phyloP scores from a whole-genome alignment of 1,139 yeast species.

The Blastobotrys elegans region DNA sequence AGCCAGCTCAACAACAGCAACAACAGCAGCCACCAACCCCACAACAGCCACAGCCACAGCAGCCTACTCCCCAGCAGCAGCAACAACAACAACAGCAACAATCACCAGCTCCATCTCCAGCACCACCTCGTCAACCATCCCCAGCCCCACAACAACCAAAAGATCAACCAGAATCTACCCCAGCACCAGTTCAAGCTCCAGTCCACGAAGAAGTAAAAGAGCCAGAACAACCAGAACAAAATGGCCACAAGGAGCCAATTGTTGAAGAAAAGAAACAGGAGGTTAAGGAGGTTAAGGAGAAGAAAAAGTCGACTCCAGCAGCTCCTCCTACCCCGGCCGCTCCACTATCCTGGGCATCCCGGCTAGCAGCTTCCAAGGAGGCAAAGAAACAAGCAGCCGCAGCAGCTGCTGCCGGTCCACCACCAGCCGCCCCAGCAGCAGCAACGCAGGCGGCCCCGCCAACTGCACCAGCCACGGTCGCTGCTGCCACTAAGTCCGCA shows the following conservation, averaged over 20 bases:
- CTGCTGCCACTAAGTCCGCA: conserved; percentile 12
- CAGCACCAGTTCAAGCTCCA: conserved; percentile 12
- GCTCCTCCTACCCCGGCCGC: conserved; percentile 8
- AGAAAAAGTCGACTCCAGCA: conserved; percentile 4
- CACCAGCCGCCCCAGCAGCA: conserved; percentile 3
- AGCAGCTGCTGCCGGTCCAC: no score
- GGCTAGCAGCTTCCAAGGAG: conserved; percentile 6
- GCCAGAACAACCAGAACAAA: conserved; percentile 7
- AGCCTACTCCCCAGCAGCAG: conserved; percentile 6
- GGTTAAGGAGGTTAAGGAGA: neutral
- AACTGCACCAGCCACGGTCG: conserved; percentile 12
- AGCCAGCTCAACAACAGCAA: conserved; percentile 7
- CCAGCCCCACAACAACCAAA: conserved; percentile 5
- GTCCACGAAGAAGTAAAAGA: conserved; percentile 9
- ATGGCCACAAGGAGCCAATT: neutral
- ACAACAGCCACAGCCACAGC: conserved; percentile 10
- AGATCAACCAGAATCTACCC: conserved; percentile 11
- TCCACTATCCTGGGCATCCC: conserved; percentile 7
- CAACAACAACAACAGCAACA: conserved; percentile 12
- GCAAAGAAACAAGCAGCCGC: neutral
- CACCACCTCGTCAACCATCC: conserved; percentile 7
- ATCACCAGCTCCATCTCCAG: conserved; percentile 3
- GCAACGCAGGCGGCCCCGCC: neutral
- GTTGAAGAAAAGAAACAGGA: neutral
- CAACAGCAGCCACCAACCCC: conserved; percentile 1